phyloP scores from a whole-genome alignment of 352 stramenopile species.

The Blastocystis sp. region DNA sequence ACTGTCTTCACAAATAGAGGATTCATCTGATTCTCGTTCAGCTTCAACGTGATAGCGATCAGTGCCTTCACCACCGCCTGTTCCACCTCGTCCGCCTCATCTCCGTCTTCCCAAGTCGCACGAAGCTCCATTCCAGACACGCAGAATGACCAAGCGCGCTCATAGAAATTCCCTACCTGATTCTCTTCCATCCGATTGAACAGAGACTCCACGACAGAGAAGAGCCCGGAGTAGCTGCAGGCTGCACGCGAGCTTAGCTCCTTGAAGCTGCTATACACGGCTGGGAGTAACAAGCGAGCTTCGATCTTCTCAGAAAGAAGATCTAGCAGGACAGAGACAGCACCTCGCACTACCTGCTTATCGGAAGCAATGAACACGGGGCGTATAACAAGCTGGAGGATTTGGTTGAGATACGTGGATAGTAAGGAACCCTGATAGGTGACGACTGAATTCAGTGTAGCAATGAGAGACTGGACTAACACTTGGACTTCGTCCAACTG shows the following conservation, averaged over 20 bases:
- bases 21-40: constrained; percentile 42
- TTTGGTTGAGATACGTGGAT: constrained; percentile 31
- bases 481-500: neutral
- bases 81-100: neutral
- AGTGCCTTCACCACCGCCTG: neutral
- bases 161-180: neutral
- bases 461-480: neutral
- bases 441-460: neutral
- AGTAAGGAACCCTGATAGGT: constrained; percentile 5
- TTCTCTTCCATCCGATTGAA: neutral
- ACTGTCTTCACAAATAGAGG: constrained; percentile 38
- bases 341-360: neutral
- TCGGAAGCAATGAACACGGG: neutral
- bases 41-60: constrained; percentile 23
- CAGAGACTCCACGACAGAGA: neutral
- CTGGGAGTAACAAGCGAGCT: constrained; percentile 12
- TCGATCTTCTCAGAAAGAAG: constrained; percentile 31
- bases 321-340: neutral
- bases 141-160: constrained; percentile 12
- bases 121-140: constrained; percentile 15
- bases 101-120: neutral
- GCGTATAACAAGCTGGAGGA: neutral
- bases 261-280: neutral
- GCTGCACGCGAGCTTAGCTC: neutral
- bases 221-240: neutral